A percentile compares a stretch with the other conserved stretches of the same genome.
These are phyloP conservation scores for Lachancea kluyveri DNA, from an alignment of 805 yeast species.

Conservation along the genomic window DNA sequence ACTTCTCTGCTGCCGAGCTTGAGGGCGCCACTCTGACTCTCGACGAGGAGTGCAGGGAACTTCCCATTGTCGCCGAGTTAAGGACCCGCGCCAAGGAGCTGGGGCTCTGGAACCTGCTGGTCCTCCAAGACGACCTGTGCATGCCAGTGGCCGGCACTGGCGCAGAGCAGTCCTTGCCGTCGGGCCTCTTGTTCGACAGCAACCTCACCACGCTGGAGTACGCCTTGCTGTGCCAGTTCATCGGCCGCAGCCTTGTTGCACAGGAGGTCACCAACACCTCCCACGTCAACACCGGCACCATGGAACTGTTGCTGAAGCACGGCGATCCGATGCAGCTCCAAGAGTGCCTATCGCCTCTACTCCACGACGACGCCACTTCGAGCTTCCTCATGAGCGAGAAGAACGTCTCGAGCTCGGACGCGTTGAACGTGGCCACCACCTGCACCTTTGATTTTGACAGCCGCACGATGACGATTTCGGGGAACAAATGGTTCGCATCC, in stretches of 20 bases:
- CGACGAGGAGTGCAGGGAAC: too few relatives aligned
- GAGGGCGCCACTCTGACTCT: too few relatives aligned
- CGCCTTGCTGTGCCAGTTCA: conserved; percentile 57
- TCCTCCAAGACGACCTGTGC: conserved; percentile 36
- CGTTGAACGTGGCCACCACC: conserved; percentile 46
- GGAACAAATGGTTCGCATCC: too few relatives aligned
- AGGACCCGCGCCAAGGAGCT: conserved; percentile 45
- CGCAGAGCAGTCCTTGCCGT: too few relatives aligned
- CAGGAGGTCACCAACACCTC: too few relatives aligned
- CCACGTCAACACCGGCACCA: conserved; percentile 23
- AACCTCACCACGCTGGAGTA: too few relatives aligned
- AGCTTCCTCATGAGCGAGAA: conserved; percentile 64
- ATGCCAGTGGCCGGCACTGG: too few relatives aligned
- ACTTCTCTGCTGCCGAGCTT: conserved; percentile 42
- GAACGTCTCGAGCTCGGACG: conserved; percentile 55
- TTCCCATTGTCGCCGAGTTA: conserved; percentile 42
- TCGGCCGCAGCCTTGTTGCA: conserved; percentile 49
- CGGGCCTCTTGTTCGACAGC: too few relatives aligned
- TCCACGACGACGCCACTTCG: conserved; percentile 49
- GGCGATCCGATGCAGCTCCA: too few relatives aligned
- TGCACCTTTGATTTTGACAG: conserved; percentile 42
- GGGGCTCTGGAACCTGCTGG: conserved; percentile 58
- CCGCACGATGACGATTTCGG: too few relatives aligned
- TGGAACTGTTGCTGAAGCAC: conserved; percentile 34
- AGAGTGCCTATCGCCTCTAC: conserved; percentile 46